Base-by-base conservation (phyloP, 164 flowering plant species). In the Piper betle region DNA sequence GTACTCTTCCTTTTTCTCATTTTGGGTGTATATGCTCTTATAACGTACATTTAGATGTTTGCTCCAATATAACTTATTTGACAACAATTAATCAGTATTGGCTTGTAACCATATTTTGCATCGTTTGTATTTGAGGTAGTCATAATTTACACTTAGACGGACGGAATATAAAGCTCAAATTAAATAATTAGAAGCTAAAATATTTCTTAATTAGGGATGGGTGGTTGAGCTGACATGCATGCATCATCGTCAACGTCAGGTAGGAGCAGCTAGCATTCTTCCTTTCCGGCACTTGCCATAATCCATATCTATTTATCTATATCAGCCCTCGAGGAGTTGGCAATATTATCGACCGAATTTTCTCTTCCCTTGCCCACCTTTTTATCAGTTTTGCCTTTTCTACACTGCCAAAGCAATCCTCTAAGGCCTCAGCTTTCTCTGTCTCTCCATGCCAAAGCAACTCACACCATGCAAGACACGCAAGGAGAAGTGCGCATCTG, bases 401-500 rank as follows among this genome's bases (percentile, higher is more conserved):
- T 48, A 55, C 19, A 54, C 33, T 15, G 52, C 39, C 59, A 17
- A 7, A 57, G 46, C 61, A 17, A 10, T 52, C 7, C 66, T 43
- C 59, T 60, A 38, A 6, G 41, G 50, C 48, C 56, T 13, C 37
- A 42, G n/a, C n/a, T n/a, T n/a, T n/a, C n/a, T n/a, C n/a, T n/a
- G n/a, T n/a, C n/a, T n/a, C n/a, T n/a, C n/a, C n/a, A n/a, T n/a
- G n/a, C n/a, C 58, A 37, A 20, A 48, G 57, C 19, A 18, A 17
- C 10, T 43, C 50, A 43, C 57, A 52, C 62, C 75, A 75, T 72
- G 78, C 73, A 69, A 10, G 64, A 61, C 55, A 72, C 67, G 25
- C 71, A 72, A 62, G 68, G 66, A 65, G 72, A 74, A 72, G 79
- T 77, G 57, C 65, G 75, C 52, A 16, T 16, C 64, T 4, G 13